Percentiles rank a stretch among this genome's conserved stretches.
These are phyloP conservation scores for Taphrina deformans DNA, from an alignment of 1,139 yeast species.

Conservation along the genomic window DNA sequence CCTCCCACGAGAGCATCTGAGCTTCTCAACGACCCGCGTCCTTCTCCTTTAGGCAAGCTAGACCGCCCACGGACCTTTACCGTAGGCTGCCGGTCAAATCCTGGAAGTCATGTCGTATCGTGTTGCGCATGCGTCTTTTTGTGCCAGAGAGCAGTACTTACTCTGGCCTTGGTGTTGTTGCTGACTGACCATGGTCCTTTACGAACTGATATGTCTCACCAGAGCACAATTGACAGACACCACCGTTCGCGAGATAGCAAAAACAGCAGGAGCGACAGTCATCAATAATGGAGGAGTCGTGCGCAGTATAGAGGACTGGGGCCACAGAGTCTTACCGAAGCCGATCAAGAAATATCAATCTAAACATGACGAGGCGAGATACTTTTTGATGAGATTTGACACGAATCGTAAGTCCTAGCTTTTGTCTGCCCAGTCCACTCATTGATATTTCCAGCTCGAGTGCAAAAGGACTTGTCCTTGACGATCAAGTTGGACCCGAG, in stretches of 20 bases:
- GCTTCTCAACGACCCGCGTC: neutral
- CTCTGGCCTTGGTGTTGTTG: neutral
- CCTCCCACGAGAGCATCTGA: neutral
- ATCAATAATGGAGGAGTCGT: conserved; percentile 32
- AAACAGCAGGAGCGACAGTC: conserved; percentile 31
- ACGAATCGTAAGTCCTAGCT: conserved; percentile 17
- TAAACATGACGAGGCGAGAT: conserved; percentile 23
- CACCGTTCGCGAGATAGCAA: conserved; percentile 27
- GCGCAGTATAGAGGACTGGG: conserved; percentile 28
- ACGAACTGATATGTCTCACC: conserved; percentile 26
- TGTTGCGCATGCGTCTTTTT: too few species aligned
- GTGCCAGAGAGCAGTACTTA: neutral
- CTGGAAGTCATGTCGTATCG: too few species aligned
- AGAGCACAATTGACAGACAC: conserved; percentile 21
- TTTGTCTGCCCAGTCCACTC: neutral
- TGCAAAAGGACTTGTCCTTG: conserved; percentile 19
- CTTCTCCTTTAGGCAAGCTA: neutral
- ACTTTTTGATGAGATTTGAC: conserved; percentile 29
- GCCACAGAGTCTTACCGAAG: conserved; percentile 10
- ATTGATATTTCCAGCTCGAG: conserved; percentile 3
- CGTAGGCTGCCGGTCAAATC: too few species aligned
- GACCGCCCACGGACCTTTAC: too few species aligned
- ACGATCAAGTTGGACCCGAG: conserved; percentile 31
- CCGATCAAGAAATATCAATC: conserved; percentile 28
- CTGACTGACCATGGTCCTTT: conserved; percentile 15